phyloP scores from a whole-genome alignment of 768 basidiomycete genomes.

The Hygrophorus pudorinus region DNA sequence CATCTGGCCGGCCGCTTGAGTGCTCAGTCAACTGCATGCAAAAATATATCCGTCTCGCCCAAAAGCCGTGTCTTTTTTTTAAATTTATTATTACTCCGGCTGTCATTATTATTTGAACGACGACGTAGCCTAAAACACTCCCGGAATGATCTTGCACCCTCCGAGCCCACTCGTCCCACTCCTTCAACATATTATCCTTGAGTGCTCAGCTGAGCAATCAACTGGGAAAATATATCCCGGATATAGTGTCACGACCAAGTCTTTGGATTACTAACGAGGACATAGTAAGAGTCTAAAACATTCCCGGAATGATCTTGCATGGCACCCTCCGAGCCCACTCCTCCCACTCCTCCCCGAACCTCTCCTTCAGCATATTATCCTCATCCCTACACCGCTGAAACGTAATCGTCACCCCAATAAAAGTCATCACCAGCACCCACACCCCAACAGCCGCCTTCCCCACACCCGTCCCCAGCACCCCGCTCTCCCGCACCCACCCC shows the following conservation, averaged over 20 bases:
- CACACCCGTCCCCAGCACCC: constrained; percentile 6
- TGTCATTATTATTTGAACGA: too few species aligned
- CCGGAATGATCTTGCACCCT: constrained; percentile 20
- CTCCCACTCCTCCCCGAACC: constrained; percentile 25
- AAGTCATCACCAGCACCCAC: not conserved
- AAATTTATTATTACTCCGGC: too few species aligned
- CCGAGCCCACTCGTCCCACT: constrained; percentile 21
- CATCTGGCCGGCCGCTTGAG: too few species aligned
- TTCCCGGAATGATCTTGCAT: constrained; percentile 19
- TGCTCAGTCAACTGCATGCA: too few species aligned
- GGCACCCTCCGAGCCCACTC: constrained; percentile 18
- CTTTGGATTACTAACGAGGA: too few species aligned
- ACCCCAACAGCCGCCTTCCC: constrained; percentile 4
- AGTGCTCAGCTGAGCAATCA: too few species aligned
- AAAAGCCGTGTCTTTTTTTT: too few species aligned
- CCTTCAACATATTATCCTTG: constrained; percentile 21
- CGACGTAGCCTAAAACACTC: constrained; percentile 20
- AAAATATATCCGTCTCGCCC: too few species aligned
- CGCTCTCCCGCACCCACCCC: constrained; percentile 11
- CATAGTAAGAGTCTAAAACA: constrained; percentile 15
- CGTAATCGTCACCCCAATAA: constrained; percentile 1
- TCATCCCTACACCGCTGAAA: constrained; percentile 16
- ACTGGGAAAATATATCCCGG: too few species aligned
- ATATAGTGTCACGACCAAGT: too few species aligned
- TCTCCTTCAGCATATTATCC: constrained; percentile 17